A percentile compares a stretch with the other conserved stretches of the same genome.
phyloP scores from a whole-genome alignment of 345 rosid genomes.

The Ailanthus altissimus region DNA sequence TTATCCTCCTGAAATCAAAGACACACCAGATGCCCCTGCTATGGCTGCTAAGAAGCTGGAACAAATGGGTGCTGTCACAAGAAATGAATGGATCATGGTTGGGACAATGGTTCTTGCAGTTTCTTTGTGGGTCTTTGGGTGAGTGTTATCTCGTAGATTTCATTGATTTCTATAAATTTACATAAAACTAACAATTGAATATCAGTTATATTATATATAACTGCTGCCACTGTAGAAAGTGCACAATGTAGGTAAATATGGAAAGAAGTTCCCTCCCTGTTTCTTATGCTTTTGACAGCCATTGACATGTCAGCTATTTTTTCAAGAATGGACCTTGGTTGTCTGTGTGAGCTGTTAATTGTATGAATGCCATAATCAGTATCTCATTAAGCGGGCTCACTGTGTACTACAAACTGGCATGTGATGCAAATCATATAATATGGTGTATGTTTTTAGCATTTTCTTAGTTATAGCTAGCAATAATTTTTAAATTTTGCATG shows the following conservation, averaged over 20 bases:
- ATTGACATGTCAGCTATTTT: background rate
- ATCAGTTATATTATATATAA: background rate
- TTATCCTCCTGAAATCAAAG: constrained; percentile 94
- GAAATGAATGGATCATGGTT: constrained; percentile 89
- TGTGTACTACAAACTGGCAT: background rate
- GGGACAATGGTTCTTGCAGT: constrained; percentile 94
- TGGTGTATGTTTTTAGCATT: background rate
- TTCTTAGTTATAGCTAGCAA: background rate
- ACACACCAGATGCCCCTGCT: constrained; percentile 96
- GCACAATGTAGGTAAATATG: background rate
- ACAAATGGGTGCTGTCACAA: constrained; percentile 81
- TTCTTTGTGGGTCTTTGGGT: constrained; percentile 92
- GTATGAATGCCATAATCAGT: background rate
- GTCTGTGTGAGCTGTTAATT: background rate
- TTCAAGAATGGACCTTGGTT: background rate
- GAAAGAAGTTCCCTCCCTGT: background rate
- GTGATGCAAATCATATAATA: background rate
- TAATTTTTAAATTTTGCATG: background rate
- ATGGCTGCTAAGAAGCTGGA: constrained; percentile 77
- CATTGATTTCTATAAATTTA: background rate
- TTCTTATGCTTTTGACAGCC: background rate
- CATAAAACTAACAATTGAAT: background rate
- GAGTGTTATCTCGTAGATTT: constrained; percentile 24
- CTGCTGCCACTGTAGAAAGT: background rate
- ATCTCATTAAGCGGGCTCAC: background rate